Evolutionary conservation across 768 basidiomycete species (phyloP).

Genomic region (Leccinum sublutescens): DNA sequence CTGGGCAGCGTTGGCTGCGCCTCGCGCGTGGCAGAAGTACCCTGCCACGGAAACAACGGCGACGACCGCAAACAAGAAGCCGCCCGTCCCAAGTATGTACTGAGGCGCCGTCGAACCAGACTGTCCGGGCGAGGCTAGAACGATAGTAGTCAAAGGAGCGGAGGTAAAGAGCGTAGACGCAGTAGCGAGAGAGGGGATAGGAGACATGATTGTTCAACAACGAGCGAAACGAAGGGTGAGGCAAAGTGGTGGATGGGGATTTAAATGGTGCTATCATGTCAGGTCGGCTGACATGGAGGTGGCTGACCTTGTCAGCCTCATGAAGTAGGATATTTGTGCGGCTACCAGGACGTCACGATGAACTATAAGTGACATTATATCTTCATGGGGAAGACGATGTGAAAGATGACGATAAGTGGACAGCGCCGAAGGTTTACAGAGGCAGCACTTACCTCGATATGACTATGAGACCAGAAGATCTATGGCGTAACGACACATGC

Average conservation of each 20-base stretch:
- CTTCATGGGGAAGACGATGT: not conserved
- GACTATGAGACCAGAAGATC: not conserved
- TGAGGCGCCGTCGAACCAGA: not conserved
- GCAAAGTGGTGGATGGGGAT: too few relatives aligned
- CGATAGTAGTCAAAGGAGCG: too few relatives aligned
- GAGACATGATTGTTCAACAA: too few relatives aligned
- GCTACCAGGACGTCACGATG: not conserved
- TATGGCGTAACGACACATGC: not conserved
- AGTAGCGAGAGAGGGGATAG: too few relatives aligned
- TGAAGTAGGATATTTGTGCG: not conserved
- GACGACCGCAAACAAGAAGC: constrained; percentile 13
- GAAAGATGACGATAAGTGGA: not conserved
- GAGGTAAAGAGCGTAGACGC: too few relatives aligned
- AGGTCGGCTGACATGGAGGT: constrained; percentile 1
- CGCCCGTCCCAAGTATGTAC: constrained; percentile 11
- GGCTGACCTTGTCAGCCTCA: constrained; percentile 12
- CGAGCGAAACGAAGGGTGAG: too few relatives aligned
- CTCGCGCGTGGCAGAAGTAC: constrained; percentile 17
- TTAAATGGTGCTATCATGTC: constrained; percentile 9
- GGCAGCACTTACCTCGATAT: not conserved
- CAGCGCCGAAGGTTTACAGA: not conserved
- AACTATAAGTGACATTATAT: too few relatives aligned
- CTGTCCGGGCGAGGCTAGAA: too few relatives aligned
- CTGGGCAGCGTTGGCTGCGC: not conserved
- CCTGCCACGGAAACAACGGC: constrained; percentile 13